Conservation (phyloP, 139 green algal genomes). For the Zygnema cylindricum region DNA sequence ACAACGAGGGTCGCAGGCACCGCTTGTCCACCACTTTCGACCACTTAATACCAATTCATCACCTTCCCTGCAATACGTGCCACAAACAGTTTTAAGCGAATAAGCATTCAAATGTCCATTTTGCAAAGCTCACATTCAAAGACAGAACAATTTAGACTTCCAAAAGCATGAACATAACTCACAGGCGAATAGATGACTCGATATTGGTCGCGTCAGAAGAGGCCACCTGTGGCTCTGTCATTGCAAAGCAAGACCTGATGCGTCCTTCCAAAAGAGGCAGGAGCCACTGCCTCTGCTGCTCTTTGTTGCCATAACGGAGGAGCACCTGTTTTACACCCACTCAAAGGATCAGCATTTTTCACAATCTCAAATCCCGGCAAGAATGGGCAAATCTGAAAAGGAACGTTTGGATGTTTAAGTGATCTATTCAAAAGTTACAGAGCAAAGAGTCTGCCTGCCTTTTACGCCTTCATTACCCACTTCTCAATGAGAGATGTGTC, state of each 20-base stretch:
- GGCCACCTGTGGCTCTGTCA: constrained; percentile 97
- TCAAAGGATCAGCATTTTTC: not conserved
- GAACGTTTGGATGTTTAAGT: too few relatives aligned
- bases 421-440: too few relatives aligned
- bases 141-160: not conserved
- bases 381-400: not conserved
- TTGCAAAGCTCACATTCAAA: too few relatives aligned
- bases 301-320: constrained; percentile 77
- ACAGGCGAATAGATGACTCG: constrained; percentile 56
- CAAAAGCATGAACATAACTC: not conserved
- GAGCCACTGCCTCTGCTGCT: constrained; percentile 91
- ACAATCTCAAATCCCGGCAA: not conserved
- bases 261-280: constrained; percentile 84
- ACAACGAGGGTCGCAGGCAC: constrained; percentile 65
- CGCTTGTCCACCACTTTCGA: constrained; percentile 96
- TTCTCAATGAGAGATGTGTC: too few relatives aligned
- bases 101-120: too few relatives aligned
- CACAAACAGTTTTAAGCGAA: too few relatives aligned
- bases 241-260: constrained; percentile 94
- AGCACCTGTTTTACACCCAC: constrained; percentile 70
- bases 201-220: constrained; percentile 98
- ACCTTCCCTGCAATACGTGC: constrained; percentile 32
- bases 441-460: too few relatives aligned
- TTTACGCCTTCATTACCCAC: too few relatives aligned
- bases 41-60: constrained; percentile 75